Evolutionary conservation across 176 grass and related monocot genomes (phyloP).

Genomic region (Carex littledalei): DNA sequence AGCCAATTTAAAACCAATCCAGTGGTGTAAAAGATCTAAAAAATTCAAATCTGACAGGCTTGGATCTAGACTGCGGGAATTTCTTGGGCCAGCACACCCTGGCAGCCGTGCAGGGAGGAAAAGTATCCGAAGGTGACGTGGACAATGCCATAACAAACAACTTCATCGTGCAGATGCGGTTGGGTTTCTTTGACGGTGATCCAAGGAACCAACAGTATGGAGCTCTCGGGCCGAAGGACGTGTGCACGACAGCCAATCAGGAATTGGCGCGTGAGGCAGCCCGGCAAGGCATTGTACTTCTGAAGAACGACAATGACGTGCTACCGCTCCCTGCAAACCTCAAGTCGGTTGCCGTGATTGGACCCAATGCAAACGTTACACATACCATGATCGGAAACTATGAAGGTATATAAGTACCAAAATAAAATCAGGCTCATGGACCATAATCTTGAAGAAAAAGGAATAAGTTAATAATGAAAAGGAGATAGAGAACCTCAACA

Average conservation of each 20-base stretch:
- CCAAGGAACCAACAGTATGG: slow-evolving; percentile 60
- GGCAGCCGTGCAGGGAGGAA: slow-evolving; percentile 59
- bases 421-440: not conserved
- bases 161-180: slow-evolving; percentile 67
- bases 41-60: slow-evolving; percentile 33
- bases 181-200: slow-evolving; percentile 92
- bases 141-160: slow-evolving; percentile 84
- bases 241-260: slow-evolving; percentile 67
- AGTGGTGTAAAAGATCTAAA: not conserved
- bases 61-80: slow-evolving; percentile 84
- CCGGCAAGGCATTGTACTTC: slow-evolving; percentile 88
- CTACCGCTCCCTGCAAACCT: slow-evolving; percentile 55
- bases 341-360: slow-evolving; percentile 77
- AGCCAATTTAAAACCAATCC: not conserved
- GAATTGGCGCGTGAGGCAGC: slow-evolving; percentile 75
- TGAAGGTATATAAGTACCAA: slow-evolving; percentile 34
- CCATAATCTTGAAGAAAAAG: not conserved
- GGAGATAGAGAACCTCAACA: not conserved
- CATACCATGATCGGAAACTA: slow-evolving; percentile 97
- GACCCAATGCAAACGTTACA: slow-evolving; percentile 91
- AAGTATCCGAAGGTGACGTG: slow-evolving; percentile 52
- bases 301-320: slow-evolving; percentile 54
- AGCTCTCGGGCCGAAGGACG: slow-evolving; percentile 56
- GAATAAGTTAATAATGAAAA: not conserved
- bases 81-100: slow-evolving; percentile 62